Evolutionary conservation across 805 yeast genomes (phyloP).

Genomic region (Candida cerambycidarum): DNA sequence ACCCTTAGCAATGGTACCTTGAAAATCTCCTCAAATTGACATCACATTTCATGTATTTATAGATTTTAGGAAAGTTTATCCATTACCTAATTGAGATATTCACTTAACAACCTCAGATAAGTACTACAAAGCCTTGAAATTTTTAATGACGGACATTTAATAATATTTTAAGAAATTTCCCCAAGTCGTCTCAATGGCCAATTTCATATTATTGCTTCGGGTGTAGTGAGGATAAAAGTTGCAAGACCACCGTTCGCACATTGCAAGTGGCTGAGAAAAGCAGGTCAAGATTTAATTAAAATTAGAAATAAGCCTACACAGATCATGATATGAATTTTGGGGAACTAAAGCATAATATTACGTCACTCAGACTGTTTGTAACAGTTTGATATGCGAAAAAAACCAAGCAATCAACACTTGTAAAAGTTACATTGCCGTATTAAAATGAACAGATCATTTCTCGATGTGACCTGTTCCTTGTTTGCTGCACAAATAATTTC

Average conservation of each 20-base stretch:
- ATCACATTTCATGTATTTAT: too few relatives aligned
- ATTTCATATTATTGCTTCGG: neutral
- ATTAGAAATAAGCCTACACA: too few relatives aligned
- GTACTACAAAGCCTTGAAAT: too few relatives aligned
- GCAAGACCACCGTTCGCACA: neutral
- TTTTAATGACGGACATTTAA: neutral
- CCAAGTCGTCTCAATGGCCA: neutral
- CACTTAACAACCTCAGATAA: too few relatives aligned
- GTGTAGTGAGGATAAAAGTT: neutral
- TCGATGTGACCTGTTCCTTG: neutral
- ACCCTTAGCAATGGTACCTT: too few relatives aligned
- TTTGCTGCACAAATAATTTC: neutral
- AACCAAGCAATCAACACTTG: neutral
- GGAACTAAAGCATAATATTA: too few relatives aligned
- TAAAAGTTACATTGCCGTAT: neutral
- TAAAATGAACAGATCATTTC: neutral
- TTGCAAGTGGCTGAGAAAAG: slow-evolving; percentile 1
- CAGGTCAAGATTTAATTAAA: too few relatives aligned
- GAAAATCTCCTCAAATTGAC: too few relatives aligned
- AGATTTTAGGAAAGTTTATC: too few relatives aligned
- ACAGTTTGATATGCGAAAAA: neutral
- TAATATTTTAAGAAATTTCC: too few relatives aligned
- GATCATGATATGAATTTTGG: too few relatives aligned
- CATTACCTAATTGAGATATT: neutral
- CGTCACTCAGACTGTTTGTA: neutral